Evolutionary conservation across 129 eudicot species (phyloP), one percentile per base, ranked within the genome.

Genomic region (Flaveria bidentis): DNA sequence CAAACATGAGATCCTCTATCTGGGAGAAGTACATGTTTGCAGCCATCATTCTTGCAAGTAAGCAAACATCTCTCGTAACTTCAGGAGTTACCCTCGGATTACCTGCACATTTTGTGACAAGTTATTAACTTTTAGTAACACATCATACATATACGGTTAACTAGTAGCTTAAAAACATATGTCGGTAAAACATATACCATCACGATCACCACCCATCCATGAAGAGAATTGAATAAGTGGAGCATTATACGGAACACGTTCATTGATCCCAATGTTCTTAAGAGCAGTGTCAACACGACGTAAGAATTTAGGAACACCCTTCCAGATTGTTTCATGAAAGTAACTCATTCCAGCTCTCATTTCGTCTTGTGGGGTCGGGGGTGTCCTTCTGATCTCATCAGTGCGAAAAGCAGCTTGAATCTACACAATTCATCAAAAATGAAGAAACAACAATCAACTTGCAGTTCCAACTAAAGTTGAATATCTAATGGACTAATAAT

Each of bases 311-410:
- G 99, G 99, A 44, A 94, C 97, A 1, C 99, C 99, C 74, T 94
- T 91, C 97, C 99, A 94, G 17, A 94, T 94, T 69, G 99, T 94
- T 81, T 94, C 99, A 65, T 94, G 99, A 79, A 94, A 94, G 83
- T 94, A 94, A 82, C 99, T 94, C 99, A 94, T 94, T 65, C 99
- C 99, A 18, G 99, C 99, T 80, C 99, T 91, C 99, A 94, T 94
- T 82, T 94, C 97, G 39, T 94, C 97, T 79, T 94, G 99, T 25
- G 99, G 99, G 12, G 97, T 87, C 2, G 99, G 99, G 36, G 93
- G 92, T 26, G 97, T 87, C 72, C 99, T 86, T 41, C 93, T 83
- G 73, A 94, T 94, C 76, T 94, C 99, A 80, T 94, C 99, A 51
- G 99, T 94, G 25, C 97, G 96, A 74, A 94, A 94, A 67, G 99